phyloP scores from a whole-genome alignment of 108 stramenopile species.

The Chaetoceros muelleri region DNA sequence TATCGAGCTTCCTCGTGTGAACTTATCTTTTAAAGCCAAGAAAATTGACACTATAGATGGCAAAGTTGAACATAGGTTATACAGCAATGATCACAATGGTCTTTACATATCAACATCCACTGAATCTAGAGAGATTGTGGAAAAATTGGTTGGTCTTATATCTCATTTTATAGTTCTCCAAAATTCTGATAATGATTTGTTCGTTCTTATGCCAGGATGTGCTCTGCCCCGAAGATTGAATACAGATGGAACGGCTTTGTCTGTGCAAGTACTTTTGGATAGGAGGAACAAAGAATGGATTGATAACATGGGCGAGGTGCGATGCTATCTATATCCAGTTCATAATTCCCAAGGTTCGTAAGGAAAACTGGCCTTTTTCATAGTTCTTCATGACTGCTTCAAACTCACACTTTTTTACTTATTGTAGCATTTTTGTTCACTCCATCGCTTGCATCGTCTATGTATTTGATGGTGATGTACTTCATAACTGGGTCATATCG shows the following conservation, averaged over 20 bases:
- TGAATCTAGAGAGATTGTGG: constrained; percentile 70
- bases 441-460: constrained; percentile 90
- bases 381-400: neutral
- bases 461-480: constrained; percentile 93
- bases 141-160: constrained; percentile 69
- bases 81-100: constrained; percentile 91
- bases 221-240: constrained; percentile 81
- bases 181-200: constrained; percentile 90
- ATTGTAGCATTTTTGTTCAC: constrained; percentile 82
- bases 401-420: neutral
- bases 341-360: constrained; percentile 57
- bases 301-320: constrained; percentile 88
- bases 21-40: constrained; percentile 85
- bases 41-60: constrained; percentile 56
- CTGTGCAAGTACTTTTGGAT: constrained; percentile 88
- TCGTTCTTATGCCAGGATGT: constrained; percentile 91
- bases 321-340: constrained; percentile 95
- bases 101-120: constrained; percentile 85
- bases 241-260: constrained; percentile 64
- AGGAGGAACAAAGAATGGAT: constrained; percentile 94
- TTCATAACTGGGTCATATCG: constrained; percentile 95
- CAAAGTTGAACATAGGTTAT: constrained; percentile 61
- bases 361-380: neutral
- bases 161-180: constrained; percentile 89
- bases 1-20: constrained; percentile 93